Evolutionary conservation across 2,329 filamentous ascomycete genomes (phyloP).

Genomic region (Aspergillus sp.): DNA sequence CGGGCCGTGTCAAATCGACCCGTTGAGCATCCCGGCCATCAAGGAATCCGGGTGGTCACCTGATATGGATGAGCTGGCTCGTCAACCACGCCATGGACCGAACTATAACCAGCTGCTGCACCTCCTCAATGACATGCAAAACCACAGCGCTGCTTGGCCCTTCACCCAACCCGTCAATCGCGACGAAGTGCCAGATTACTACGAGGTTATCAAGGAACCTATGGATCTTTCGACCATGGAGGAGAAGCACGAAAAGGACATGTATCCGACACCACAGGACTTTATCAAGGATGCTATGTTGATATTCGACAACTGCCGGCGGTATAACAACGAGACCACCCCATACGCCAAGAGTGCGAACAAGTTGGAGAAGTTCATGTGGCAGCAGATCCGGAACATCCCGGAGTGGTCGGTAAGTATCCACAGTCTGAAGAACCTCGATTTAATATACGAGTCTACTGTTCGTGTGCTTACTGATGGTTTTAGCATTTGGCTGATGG

Average conservation of each 20-base stretch:
- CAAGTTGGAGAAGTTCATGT: conserved; percentile 92
- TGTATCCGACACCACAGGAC: conserved; percentile 85
- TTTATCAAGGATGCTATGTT: conserved; percentile 83
- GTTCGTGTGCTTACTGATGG: background rate
- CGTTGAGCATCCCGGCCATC: conserved; percentile 79
- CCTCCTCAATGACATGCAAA: conserved; percentile 90
- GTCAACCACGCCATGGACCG: conserved; percentile 88
- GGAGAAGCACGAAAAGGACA: conserved; percentile 84
- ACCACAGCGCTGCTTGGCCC: conserved; percentile 87
- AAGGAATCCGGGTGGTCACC: conserved; percentile 89
- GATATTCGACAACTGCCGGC: conserved; percentile 89
- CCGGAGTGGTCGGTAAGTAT: conserved; percentile 74
- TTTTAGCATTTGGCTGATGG: conserved; percentile 36
- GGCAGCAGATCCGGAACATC: conserved; percentile 81
- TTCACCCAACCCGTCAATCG: conserved; percentile 90
- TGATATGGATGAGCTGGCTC: conserved; percentile 94
- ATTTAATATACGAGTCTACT: background rate
- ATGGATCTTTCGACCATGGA: conserved; percentile 98
- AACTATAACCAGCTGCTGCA: conserved; percentile 93
- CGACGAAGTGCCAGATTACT: conserved; percentile 97
- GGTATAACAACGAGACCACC: conserved; percentile 93
- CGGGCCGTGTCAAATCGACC: conserved; percentile 68
- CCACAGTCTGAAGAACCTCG: background rate
- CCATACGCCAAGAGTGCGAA: conserved; percentile 93
- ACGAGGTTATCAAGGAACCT: conserved; percentile 94